A percentile compares a stretch with the other conserved stretches of the same genome.
Evolutionary conservation across 2,329 filamentous ascomycete genomes (phyloP).

Genomic region (Pseudopyrenochaeta lycopersici): DNA sequence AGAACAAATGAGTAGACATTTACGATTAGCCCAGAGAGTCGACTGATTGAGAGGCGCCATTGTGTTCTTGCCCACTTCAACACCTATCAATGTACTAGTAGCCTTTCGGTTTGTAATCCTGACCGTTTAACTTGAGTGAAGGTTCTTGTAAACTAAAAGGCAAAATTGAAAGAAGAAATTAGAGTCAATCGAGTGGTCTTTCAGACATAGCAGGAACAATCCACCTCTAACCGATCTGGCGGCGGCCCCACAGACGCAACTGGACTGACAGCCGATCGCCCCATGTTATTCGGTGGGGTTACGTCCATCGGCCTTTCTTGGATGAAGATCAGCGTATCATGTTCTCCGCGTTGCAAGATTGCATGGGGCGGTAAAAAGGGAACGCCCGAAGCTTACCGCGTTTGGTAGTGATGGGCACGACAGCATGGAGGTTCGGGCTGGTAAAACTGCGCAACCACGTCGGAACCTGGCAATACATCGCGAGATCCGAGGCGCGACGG

Average conservation of each 20-base stretch:
- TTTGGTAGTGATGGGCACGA: not conserved
- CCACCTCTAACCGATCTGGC: no score
- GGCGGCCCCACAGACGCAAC: not conserved
- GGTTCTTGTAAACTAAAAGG: no score
- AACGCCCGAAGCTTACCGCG: conserved; percentile 1
- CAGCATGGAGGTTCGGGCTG: not conserved
- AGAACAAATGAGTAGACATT: conserved; percentile 58
- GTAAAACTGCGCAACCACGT: not conserved
- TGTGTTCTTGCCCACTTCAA: not conserved
- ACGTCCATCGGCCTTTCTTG: conserved; percentile 6
- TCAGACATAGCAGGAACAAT: conserved; percentile 13
- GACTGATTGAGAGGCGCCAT: conserved; percentile 14
- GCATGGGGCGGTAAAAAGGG: not conserved
- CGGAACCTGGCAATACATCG: no score
- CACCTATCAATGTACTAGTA: no score
- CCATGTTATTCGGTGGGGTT: not conserved
- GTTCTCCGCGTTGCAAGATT: not conserved
- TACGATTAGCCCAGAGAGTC: conserved; percentile 46
- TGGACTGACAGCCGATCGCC: no score
- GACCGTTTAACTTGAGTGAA: no score
- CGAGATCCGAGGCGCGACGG: no score
- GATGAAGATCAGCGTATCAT: conserved; percentile 10
- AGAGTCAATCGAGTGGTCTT: no score
- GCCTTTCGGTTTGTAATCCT: no score
- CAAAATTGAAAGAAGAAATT: no score